Percentiles rank a stretch among this genome's conserved stretches.
These are phyloP conservation scores for Buxus sempervirens DNA, from an alignment of 164 flowering plant species.

Conservation along the genomic window DNA sequence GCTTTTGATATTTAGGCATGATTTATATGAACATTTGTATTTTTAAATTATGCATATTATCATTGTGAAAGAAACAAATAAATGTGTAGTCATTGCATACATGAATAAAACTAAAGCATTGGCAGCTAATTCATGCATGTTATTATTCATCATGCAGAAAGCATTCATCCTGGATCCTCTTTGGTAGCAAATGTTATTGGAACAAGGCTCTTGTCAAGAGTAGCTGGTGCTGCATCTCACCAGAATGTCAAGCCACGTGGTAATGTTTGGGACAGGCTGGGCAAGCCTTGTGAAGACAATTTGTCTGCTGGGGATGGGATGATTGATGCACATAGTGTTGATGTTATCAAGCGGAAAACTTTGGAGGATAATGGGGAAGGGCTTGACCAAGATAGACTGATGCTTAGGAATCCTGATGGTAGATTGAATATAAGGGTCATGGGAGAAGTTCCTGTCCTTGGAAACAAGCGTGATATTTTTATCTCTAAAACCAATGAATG, in stretches of 20 bases:
- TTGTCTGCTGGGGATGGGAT: background rate
- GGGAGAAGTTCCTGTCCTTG: constrained; percentile 12
- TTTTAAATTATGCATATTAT: background rate
- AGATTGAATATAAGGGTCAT: background rate
- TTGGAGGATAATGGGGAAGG: constrained; percentile 10
- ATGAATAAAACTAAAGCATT: background rate
- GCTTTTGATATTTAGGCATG: background rate
- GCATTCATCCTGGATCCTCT: constrained; percentile 3
- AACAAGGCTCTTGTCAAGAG: constrained; percentile 11
- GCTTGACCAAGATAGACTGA: constrained; percentile 8
- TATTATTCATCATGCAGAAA: constrained; percentile 15
- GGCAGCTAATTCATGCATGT: background rate
- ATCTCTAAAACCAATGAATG: constrained; percentile 9
- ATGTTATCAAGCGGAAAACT: constrained; percentile 3
- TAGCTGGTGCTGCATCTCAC: constrained; percentile 4
- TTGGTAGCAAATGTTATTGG: constrained; percentile 5
- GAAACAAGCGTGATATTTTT: background rate
- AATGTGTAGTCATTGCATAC: background rate
- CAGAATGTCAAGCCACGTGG: constrained; percentile 20
- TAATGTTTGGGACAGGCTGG: constrained; percentile 51
- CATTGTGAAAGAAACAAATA: too few species aligned
- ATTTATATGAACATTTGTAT: background rate
- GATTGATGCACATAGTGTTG: background rate
- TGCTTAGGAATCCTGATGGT: constrained; percentile 10
- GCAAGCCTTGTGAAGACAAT: constrained; percentile 26